Conservation (phyloP, 2,329 filamentous ascomycete genomes). For the Fusarium musae region DNA sequence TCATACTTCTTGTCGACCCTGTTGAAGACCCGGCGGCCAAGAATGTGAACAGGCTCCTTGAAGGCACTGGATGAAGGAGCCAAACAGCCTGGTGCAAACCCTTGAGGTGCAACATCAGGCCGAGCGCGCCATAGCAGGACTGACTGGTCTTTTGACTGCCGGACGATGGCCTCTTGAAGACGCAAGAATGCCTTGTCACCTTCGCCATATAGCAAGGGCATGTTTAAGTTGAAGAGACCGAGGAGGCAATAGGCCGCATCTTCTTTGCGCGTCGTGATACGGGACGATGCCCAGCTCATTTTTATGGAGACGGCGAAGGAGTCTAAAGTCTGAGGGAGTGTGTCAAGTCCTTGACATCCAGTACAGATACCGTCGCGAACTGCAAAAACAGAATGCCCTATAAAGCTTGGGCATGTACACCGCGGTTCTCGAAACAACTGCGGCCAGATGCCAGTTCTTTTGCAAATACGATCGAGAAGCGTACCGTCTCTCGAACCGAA, state of each 20-base stretch:
- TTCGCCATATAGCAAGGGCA: conserved; percentile 47
- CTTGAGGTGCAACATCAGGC: background rate
- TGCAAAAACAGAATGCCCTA: background rate
- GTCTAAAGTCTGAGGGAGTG: conserved; percentile 34
- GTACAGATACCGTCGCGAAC: conserved; percentile 37
- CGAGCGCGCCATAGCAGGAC: conserved; percentile 32
- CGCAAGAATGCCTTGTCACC: conserved; percentile 42
- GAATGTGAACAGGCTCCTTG: conserved; percentile 19
- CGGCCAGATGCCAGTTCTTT: conserved; percentile 31
- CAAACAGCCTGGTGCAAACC: conserved; percentile 28
- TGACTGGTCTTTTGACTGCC: conserved; percentile 41
- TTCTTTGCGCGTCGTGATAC: conserved; percentile 43
- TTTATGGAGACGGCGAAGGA: conserved; percentile 41
- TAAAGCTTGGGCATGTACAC: conserved; percentile 19
- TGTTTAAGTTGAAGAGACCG: conserved; percentile 46
- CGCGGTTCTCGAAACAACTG: conserved; percentile 34
- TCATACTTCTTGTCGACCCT: conserved; percentile 26
- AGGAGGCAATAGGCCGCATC: conserved; percentile 48
- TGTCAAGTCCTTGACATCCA: conserved; percentile 15
- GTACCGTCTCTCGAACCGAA: conserved; percentile 41
- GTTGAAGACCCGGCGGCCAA: conserved; percentile 34
- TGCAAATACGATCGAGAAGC: conserved; percentile 31
- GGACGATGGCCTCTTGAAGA: conserved; percentile 40
- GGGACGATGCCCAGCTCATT: conserved; percentile 44
- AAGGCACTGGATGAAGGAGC: conserved; percentile 25